phyloP scores from a whole-genome alignment of 1,139 yeast genomes.

The Casaregolazyma suthepensis region DNA sequence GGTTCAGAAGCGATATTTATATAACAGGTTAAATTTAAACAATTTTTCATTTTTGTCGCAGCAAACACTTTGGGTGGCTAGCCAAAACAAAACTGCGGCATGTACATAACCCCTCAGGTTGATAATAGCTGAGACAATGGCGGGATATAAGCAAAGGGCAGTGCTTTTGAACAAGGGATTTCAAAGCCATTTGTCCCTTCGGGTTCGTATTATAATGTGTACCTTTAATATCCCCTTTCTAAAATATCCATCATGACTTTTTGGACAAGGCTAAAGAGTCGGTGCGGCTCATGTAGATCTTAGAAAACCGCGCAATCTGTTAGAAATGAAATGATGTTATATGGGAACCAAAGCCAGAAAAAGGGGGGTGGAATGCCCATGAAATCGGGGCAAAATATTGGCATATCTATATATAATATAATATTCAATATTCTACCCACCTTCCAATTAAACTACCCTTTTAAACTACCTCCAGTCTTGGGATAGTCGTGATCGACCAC shows the following conservation, averaged over 20 bases:
- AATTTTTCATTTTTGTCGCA: not conserved
- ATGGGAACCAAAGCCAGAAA: no score
- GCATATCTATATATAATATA: not conserved
- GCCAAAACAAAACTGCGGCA: not conserved
- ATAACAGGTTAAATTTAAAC: not conserved
- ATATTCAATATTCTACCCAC: no score
- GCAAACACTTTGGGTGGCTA: not conserved
- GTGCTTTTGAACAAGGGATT: not conserved
- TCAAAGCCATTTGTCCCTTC: not conserved
- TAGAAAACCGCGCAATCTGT: not conserved
- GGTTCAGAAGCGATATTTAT: not conserved
- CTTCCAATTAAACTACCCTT: not conserved
- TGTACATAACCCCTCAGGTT: not conserved
- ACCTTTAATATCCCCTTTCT: not conserved
- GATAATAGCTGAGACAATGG: not conserved
- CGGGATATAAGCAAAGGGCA: not conserved
- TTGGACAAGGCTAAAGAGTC: not conserved
- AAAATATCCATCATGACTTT: not conserved
- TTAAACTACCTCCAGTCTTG: not conserved
- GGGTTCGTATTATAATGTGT: not conserved
- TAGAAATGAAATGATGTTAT: not conserved
- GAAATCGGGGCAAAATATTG: not conserved
- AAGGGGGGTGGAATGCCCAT: no score
- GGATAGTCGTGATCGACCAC: not conserved
- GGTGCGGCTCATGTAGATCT: not conserved